These are phyloP conservation scores for Teunomyces barrocoloradensis DNA, from an alignment of 805 yeast species.

Conservation along the genomic window DNA sequence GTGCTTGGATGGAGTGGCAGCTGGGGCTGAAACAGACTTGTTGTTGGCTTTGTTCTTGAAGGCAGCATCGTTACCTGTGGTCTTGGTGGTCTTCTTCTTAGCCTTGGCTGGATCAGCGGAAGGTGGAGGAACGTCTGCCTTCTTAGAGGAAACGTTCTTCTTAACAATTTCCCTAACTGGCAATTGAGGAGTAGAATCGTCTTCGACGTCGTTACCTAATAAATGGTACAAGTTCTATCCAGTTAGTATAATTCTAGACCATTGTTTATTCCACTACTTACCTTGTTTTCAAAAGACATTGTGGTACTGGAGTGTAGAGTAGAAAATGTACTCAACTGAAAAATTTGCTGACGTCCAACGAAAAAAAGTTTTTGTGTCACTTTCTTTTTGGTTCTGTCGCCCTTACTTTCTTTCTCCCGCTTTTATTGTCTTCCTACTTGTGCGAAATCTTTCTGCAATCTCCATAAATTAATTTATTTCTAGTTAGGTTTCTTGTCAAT, in stretches of 20 bases:
- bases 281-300: conserved; percentile 50
- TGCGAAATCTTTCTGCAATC: neutral
- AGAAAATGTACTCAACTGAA: conserved; percentile 6
- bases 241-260: conserved; percentile 5
- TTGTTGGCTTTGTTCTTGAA: conserved; percentile 63
- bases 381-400: neutral
- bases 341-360: conserved; percentile 12
- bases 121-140: conserved; percentile 78
- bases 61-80: conserved; percentile 89
- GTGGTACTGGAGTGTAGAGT: conserved; percentile 9
- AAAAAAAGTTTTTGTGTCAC: conserved; percentile 8
- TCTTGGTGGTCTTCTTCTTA: conserved; percentile 63
- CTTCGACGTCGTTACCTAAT: conserved; percentile 88
- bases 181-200: conserved; percentile 55
- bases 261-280: conserved; percentile 23
- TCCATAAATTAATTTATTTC: neutral
- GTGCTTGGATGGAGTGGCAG: conserved; percentile 51
- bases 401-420: neutral
- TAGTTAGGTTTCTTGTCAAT: conserved; percentile 12
- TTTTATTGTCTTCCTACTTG: neutral
- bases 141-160: conserved; percentile 81
- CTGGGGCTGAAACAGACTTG: conserved; percentile 59
- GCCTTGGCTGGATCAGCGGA: conserved; percentile 80
- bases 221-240: conserved; percentile 73
- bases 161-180: conserved; percentile 76